phyloP scores from a whole-genome alignment of 768 basidiomycete genomes.

The Tubosaeta sp. region DNA sequence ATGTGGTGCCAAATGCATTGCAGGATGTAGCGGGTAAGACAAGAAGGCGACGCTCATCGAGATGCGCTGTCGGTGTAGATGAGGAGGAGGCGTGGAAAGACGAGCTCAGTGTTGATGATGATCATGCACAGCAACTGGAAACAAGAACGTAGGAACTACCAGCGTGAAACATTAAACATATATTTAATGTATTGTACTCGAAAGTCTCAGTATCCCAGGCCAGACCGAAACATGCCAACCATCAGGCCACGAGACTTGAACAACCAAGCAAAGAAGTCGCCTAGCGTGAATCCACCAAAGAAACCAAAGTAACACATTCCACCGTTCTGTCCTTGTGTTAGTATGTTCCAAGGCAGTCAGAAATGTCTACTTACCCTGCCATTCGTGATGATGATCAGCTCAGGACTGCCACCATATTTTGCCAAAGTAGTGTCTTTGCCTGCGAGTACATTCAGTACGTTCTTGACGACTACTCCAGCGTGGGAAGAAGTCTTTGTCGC shows the following conservation, averaged over 20 bases:
- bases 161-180: conserved; percentile 13
- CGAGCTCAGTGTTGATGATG: not conserved
- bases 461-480: conserved; percentile 40
- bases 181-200: not conserved
- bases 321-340: conserved; percentile 32
- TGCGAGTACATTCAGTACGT: conserved; percentile 43
- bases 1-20: conserved; percentile 19
- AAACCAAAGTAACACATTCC: conserved; percentile 37
- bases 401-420: conserved; percentile 45
- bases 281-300: conserved; percentile 43
- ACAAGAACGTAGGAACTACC: not conserved
- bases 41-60: conserved; percentile 12
- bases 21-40: conserved; percentile 15
- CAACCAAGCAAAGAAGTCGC: conserved; percentile 38
- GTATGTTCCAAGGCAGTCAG: not conserved
- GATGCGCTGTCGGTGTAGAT: conserved; percentile 7
- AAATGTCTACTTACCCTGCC: conserved; percentile 42
- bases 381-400: conserved; percentile 51
- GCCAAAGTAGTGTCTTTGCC: conserved; percentile 32
- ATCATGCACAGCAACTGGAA: conserved; percentile 7
- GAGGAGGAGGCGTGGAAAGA: conserved; percentile 12
- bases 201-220: conserved; percentile 28
- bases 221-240: conserved; percentile 25
- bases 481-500: conserved; percentile 45
- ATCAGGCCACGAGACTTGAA: conserved; percentile 38